A percentile compares a stretch with the other conserved stretches of the same genome.
These are phyloP conservation scores for Xylaria sp. DNA, from an alignment of 2,329 filamentous ascomycete genomes.

Conservation along the genomic window DNA sequence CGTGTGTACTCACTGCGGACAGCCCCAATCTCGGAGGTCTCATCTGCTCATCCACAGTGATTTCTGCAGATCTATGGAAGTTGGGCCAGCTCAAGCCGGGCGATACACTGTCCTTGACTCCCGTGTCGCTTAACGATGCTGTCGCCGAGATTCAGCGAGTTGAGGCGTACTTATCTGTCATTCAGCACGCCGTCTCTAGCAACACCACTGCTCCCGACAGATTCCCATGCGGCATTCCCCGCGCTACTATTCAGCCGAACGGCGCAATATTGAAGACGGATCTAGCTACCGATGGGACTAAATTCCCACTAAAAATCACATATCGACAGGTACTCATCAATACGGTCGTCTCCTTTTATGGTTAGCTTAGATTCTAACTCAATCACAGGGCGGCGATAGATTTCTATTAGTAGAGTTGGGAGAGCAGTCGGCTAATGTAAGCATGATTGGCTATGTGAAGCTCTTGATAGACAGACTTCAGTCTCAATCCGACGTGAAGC, in stretches of 20 bases:
- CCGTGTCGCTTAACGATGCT: slow-evolving; percentile 21
- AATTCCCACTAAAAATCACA: not conserved
- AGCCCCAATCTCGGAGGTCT: slow-evolving; percentile 57
- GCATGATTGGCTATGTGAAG: slow-evolving; percentile 13
- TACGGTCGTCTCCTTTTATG: not conserved
- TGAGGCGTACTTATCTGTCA: slow-evolving; percentile 6
- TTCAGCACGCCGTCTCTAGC: slow-evolving; percentile 2
- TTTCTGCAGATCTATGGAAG: slow-evolving; percentile 56
- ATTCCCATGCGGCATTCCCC: slow-evolving; percentile 1
- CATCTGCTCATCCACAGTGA: slow-evolving; percentile 53
- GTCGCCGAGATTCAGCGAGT: slow-evolving; percentile 13
- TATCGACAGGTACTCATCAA: slow-evolving; percentile 17
- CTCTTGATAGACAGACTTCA: slow-evolving; percentile 17
- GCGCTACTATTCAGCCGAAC: not conserved
- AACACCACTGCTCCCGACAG: not conserved
- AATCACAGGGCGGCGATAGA: slow-evolving; percentile 15
- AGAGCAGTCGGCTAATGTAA: slow-evolving; percentile 9
- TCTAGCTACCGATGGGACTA: not conserved
- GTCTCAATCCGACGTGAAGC: slow-evolving; percentile 5
- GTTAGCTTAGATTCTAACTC: not conserved
- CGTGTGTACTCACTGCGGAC: slow-evolving; percentile 54
- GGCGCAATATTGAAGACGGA: slow-evolving; percentile 8
- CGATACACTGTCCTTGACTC: slow-evolving; percentile 48
- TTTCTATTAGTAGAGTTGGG: slow-evolving; percentile 24
- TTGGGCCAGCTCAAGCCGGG: slow-evolving; percentile 55